Conservation (phyloP, 2,329 filamentous ascomycete species). For the Alternaria rosae region DNA sequence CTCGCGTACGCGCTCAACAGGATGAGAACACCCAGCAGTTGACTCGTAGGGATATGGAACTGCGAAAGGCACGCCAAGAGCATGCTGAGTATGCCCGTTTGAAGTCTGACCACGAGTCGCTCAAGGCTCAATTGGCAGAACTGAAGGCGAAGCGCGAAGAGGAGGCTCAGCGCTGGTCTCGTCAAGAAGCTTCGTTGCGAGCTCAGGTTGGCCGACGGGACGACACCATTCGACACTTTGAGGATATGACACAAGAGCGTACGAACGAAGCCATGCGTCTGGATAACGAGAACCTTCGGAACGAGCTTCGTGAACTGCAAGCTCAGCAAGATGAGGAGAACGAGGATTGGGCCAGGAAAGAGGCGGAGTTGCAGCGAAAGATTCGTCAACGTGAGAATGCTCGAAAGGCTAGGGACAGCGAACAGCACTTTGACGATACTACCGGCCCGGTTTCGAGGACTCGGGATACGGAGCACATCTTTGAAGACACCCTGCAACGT, state of each 20-base stretch:
- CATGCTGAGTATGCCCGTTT: constrained; percentile 62
- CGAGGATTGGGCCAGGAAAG: constrained; percentile 43
- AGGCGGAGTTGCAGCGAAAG: constrained; percentile 44
- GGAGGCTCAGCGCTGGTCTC: constrained; percentile 44
- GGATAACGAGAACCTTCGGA: constrained; percentile 52
- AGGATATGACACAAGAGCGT: constrained; percentile 47
- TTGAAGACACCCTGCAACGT: constrained; percentile 30
- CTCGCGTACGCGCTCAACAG: constrained; percentile 41
- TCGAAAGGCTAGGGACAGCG: constrained; percentile 37
- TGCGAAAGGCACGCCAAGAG: constrained; percentile 47
- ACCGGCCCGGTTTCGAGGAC: constrained; percentile 18
- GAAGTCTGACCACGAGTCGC: constrained; percentile 71
- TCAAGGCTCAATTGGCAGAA: constrained; percentile 77
- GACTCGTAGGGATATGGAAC: constrained; percentile 42
- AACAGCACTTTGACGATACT: constrained; percentile 19
- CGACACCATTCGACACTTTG: constrained; percentile 50
- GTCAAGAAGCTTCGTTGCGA: constrained; percentile 43
- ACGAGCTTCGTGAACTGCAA: constrained; percentile 47
- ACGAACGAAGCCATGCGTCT: constrained; percentile 50
- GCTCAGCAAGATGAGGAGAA: constrained; percentile 46
- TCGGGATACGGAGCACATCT: constrained; percentile 28
- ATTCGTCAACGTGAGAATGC: constrained; percentile 40
- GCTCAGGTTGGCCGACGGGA: constrained; percentile 46
- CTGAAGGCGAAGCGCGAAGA: constrained; percentile 74
- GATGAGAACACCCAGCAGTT: constrained; percentile 49